Conservation (phyloP, 176 grass and related monocot genomes). For the Lolium perenne region DNA sequence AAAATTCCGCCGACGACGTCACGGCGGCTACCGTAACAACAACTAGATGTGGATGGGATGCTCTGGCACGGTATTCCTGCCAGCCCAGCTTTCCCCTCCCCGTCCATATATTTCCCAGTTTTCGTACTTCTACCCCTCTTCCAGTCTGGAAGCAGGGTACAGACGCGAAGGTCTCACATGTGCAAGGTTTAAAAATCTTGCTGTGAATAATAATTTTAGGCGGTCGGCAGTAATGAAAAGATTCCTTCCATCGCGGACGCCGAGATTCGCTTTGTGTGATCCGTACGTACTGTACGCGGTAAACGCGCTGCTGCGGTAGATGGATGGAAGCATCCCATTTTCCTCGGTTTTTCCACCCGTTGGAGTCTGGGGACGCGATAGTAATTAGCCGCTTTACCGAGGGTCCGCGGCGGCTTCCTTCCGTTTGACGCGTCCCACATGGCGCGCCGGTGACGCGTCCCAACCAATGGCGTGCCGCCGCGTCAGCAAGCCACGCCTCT, state of each 20-base stretch:
- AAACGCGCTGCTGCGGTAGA: background rate
- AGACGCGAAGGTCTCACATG: too few relatives aligned
- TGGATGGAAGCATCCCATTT: background rate
- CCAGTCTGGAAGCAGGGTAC: conserved; percentile 33
- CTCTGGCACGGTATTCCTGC: conserved; percentile 35
- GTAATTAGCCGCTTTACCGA: conserved; percentile 52
- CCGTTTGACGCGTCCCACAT: conserved; percentile 27
- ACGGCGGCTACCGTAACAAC: background rate
- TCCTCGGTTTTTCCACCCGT: conserved; percentile 45
- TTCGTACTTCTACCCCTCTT: conserved; percentile 28
- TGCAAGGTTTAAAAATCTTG: background rate
- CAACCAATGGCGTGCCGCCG: conserved; percentile 53
- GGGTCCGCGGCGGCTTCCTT: conserved; percentile 18
- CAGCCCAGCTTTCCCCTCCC: conserved; percentile 30
- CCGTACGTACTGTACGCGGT: conserved; percentile 4
- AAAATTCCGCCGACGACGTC: conserved; percentile 29
- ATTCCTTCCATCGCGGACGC: conserved; percentile 1
- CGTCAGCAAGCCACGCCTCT: conserved; percentile 37
- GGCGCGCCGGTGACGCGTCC: conserved; percentile 62
- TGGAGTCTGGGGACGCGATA: background rate
- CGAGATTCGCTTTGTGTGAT: conserved; percentile 37
- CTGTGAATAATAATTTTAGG: background rate
- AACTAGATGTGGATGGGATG: conserved; percentile 18
- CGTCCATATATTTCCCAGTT: background rate
- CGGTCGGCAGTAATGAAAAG: background rate